These are phyloP conservation scores for Magnaporthiopsis incrustans DNA, from an alignment of 2,329 filamentous ascomycete species.

Conservation along the genomic window DNA sequence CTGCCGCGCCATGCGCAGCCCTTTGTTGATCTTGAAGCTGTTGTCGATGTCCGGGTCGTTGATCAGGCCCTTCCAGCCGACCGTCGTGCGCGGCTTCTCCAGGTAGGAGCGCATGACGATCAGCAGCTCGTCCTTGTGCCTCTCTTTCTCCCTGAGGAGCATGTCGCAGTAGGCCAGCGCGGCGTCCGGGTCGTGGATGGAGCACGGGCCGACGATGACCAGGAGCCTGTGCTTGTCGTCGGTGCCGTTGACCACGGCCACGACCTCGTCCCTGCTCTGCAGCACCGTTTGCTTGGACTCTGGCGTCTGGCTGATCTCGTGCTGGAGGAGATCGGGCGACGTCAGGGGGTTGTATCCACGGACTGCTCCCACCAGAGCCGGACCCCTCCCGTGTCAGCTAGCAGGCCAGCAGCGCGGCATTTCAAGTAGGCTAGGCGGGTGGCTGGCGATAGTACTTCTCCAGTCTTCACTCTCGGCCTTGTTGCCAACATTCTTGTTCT, in stretches of 20 bases:
- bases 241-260: conserved; percentile 51
- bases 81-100: conserved; percentile 95
- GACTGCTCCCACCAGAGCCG: conserved; percentile 49
- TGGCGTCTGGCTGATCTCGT: conserved; percentile 66
- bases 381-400: background rate
- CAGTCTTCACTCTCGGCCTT: conserved; percentile 69
- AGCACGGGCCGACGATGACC: conserved; percentile 92
- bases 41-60: conserved; percentile 98
- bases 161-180: conserved; percentile 83
- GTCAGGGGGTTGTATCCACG: conserved; percentile 90
- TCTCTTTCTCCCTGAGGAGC: conserved; percentile 68
- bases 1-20: conserved; percentile 82
- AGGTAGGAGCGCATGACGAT: conserved; percentile 99
- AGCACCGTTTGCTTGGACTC: conserved; percentile 54
- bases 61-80: conserved; percentile 98
- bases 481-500: conserved; percentile 74
- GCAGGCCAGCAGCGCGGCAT: background rate
- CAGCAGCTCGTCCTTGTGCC: conserved; percentile 73
- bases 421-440: background rate
- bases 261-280: conserved; percentile 53
- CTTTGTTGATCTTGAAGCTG: conserved; percentile 98
- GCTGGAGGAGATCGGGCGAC: conserved; percentile 87
- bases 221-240: conserved; percentile 73
- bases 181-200: conserved; percentile 84
- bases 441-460: conserved; percentile 48